Percentiles rank a stretch among this genome's conserved stretches.
These are phyloP conservation scores for Bigelowiella natans DNA, from an alignment of 78 protist species.

Conservation along the genomic window DNA sequence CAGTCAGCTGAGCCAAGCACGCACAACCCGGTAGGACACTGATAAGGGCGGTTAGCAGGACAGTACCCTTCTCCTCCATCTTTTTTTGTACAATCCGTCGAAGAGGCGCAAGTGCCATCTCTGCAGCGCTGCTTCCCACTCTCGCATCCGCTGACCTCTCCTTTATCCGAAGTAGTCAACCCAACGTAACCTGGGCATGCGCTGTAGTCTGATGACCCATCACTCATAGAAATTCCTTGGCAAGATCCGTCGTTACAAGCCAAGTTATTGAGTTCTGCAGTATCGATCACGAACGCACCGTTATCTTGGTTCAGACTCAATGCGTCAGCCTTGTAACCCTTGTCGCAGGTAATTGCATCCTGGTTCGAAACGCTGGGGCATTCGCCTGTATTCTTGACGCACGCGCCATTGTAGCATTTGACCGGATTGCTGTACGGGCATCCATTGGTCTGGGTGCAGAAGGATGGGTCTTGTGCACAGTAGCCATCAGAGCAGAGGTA, in stretches of 20 bases:
- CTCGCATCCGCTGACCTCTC: background rate
- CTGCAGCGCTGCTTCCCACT: background rate
- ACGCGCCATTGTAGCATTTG: background rate
- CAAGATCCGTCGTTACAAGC: too few species aligned
- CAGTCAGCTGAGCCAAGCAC: too few species aligned
- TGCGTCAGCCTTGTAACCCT: too few species aligned
- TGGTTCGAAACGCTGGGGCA: background rate
- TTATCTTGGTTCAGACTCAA: too few species aligned
- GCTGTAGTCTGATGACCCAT: background rate
- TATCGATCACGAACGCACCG: too few species aligned
- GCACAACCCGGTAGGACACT: background rate
- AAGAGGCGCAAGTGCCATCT: background rate
- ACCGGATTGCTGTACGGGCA: background rate
- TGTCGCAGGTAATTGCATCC: background rate
- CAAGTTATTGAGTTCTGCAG: too few species aligned
- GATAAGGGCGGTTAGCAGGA: background rate
- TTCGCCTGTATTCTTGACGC: background rate
- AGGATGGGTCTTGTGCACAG: background rate
- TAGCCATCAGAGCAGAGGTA: background rate
- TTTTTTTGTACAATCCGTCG: background rate
- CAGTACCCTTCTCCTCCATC: background rate
- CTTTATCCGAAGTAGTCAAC: background rate
- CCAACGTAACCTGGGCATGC: background rate
- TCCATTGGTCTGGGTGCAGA: background rate
- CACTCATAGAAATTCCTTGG: background rate